Conservation (phyloP, 2,329 filamentous ascomycete species). For the Ramularia collo-cygni region DNA sequence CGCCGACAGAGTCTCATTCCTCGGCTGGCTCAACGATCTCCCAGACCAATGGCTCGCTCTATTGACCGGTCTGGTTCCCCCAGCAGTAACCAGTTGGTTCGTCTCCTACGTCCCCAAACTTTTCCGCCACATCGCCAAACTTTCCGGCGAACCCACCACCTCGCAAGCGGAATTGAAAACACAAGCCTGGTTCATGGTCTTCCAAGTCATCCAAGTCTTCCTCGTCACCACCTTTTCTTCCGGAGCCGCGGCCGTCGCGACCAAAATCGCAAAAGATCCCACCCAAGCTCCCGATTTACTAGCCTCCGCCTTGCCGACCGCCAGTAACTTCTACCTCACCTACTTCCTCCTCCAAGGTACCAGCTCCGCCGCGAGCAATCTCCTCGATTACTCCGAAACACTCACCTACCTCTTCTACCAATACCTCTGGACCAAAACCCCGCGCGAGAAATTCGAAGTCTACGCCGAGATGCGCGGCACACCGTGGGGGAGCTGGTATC, state of each 20-base stretch:
- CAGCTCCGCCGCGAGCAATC: conserved; percentile 23
- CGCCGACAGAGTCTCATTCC: conserved; percentile 23
- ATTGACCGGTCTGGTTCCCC: conserved; percentile 28
- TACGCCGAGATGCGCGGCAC: conserved; percentile 38
- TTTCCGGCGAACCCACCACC: conserved; percentile 33
- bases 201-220: conserved; percentile 38
- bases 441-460: conserved; percentile 41
- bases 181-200: conserved; percentile 35
- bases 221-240: conserved; percentile 36
- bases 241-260: conserved; percentile 29
- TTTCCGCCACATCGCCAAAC: conserved; percentile 29
- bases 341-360: conserved; percentile 36
- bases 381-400: conserved; percentile 30
- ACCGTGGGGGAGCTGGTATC: conserved; percentile 40
- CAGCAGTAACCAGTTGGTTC: conserved; percentile 28
- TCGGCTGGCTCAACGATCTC: conserved; percentile 26
- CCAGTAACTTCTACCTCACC: conserved; percentile 36
- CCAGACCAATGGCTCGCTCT: conserved; percentile 26
- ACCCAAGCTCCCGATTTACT: conserved; percentile 27
- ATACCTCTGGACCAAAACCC: conserved; percentile 35
- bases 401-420: conserved; percentile 29
- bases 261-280: conserved; percentile 30
- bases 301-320: conserved; percentile 31
- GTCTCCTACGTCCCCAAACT: conserved; percentile 31
- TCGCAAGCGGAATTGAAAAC: conserved; percentile 39